A percentile compares a stretch with the other conserved stretches of the same genome.
Conservation (phyloP, 805 yeast genomes). For the Maudiozyma serrabonitensis region DNA sequence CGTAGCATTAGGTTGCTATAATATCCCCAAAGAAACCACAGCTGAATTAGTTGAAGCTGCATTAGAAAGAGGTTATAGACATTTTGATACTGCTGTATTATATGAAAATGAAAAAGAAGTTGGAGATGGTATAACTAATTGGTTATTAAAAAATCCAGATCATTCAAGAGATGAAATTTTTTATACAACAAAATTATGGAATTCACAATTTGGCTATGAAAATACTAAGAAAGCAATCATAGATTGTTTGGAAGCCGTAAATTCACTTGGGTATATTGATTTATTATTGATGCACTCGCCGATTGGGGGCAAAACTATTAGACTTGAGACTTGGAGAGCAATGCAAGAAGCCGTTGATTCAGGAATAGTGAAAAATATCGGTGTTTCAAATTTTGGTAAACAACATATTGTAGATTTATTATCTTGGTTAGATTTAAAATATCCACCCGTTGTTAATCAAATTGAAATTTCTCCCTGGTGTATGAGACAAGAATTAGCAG, state of each 20-base stretch:
- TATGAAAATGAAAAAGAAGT: slow-evolving; percentile 58
- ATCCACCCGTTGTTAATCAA: slow-evolving; percentile 68
- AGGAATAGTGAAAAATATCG: slow-evolving; percentile 55
- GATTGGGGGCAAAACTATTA: slow-evolving; percentile 33
- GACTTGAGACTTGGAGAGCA: slow-evolving; percentile 61
- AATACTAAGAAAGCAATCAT: slow-evolving; percentile 50
- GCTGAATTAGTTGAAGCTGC: slow-evolving; percentile 44
- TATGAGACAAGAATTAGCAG: slow-evolving; percentile 53
- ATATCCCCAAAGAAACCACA: slow-evolving; percentile 33
- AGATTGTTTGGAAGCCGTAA: slow-evolving; percentile 43
- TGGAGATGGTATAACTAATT: slow-evolving; percentile 47
- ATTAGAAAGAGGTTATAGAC: slow-evolving; percentile 58
- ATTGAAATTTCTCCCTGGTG: slow-evolving; percentile 82
- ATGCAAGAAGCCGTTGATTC: slow-evolving; percentile 60
- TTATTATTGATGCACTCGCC: slow-evolving; percentile 63
- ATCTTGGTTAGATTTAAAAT: slow-evolving; percentile 41
- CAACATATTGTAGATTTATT: slow-evolving; percentile 52
- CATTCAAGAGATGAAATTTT: slow-evolving; percentile 40
- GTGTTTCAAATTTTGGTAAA: slow-evolving; percentile 67
- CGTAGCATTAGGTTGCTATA: slow-evolving; percentile 48
- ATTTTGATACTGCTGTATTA: slow-evolving; percentile 61
- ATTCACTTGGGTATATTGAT: slow-evolving; percentile 58
- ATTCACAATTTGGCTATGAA: slow-evolving; percentile 49
- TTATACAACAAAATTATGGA: slow-evolving; percentile 71
- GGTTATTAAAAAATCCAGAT: slow-evolving; percentile 38